Evolutionary conservation across 805 yeast genomes (phyloP), one percentile per base, ranked within the genome.

Genomic region (Ogataea paraovalis): DNA sequence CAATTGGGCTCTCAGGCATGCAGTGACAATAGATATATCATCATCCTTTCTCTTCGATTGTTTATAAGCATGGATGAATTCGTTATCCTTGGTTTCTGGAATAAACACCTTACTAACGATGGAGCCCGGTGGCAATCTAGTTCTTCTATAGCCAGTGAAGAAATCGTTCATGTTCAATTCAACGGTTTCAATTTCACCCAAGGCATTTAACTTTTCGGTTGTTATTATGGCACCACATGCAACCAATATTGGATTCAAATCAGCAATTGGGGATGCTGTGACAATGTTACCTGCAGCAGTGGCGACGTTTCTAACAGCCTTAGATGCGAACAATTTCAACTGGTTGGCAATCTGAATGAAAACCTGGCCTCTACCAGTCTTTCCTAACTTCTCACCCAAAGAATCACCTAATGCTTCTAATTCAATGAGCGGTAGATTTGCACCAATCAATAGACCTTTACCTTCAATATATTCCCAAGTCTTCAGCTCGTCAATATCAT

Each of bases 1-100:
- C 27, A 65, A 49, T 46, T 56, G 49, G 4, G 64, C 54, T 40
- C 72, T 54, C 48, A 73, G 49, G 47, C 74, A 71, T 0, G 73
- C 65, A 16, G 78, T 72, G 10, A 74, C 79, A 48, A 74, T 73
- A 13, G 79, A 73, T 42, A 74, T 74, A 58, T 74, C 79, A 48
- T 74, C 79, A 55, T 74, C 78, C 51, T 73, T 73, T 45, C 79
- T 62, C 62, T 74, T 74, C 23, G 75, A 69, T 55, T 74, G 79
- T 54, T 74, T 74, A 59, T 58, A 74, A 5, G 73, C 60, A 28
- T 65, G 66, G 19, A 73, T 68, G 44, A 62, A 65, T 43, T 73
- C 76, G 39, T 65, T 60, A 12, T 51, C 53, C 23, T 47, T 48
- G 2, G 74, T 65, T 46, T 69, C 73, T 2, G 78, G 78, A 25